These are phyloP conservation scores for Ophiocordyceps camponoti-saundersi DNA, from an alignment of 2,329 filamentous ascomycete species.

Conservation along the genomic window DNA sequence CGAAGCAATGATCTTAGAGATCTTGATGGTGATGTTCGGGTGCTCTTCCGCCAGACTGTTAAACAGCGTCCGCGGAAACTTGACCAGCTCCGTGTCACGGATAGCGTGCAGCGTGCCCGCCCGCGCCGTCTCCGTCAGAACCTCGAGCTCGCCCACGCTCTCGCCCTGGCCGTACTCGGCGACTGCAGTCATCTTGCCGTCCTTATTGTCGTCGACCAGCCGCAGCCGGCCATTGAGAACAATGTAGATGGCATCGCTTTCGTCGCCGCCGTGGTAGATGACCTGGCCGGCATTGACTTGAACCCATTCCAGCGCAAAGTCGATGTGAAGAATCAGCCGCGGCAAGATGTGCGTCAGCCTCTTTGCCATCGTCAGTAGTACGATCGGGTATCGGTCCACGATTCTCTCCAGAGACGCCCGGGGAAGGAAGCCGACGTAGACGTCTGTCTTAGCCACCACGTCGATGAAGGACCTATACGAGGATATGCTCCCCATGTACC, in stretches of 20 bases:
- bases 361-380: slow-evolving; percentile 91
- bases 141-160: slow-evolving; percentile 91
- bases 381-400: slow-evolving; percentile 80
- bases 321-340: slow-evolving; percentile 82
- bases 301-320: slow-evolving; percentile 96
- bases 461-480: slow-evolving; percentile 94
- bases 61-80: slow-evolving; percentile 88
- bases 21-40: slow-evolving; percentile 95
- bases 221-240: slow-evolving; percentile 86
- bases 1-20: slow-evolving; percentile 94
- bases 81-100: slow-evolving; percentile 87
- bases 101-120: slow-evolving; percentile 89
- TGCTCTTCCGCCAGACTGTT: slow-evolving; percentile 96
- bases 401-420: slow-evolving; percentile 75
- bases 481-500: slow-evolving; percentile 86
- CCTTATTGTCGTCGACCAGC: slow-evolving; percentile 64
- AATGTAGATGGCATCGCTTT: slow-evolving; percentile 96
- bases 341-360: slow-evolving; percentile 78
- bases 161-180: slow-evolving; percentile 95
- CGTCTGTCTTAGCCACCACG: slow-evolving; percentile 92
- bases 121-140: slow-evolving; percentile 85
- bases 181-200: slow-evolving; percentile 68
- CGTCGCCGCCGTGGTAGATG: slow-evolving; percentile 82
- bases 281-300: slow-evolving; percentile 92
- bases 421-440: slow-evolving; percentile 91